phyloP scores from a whole-genome alignment of 2,329 filamentous ascomycete genomes.

The Colletotrichum horii region DNA sequence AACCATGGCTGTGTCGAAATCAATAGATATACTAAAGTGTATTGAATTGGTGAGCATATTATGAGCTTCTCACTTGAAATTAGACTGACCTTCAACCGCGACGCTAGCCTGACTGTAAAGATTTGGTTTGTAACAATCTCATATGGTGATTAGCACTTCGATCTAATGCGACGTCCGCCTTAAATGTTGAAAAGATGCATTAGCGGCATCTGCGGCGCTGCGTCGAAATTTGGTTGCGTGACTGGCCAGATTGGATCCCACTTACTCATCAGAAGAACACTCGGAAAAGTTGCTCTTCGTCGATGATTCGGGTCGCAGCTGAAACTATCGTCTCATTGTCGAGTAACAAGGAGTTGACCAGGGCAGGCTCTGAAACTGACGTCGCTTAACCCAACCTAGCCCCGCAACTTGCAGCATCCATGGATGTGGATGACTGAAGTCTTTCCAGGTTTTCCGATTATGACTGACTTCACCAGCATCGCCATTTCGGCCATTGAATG shows the following conservation, averaged over 20 bases:
- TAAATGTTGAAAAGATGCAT: neutral
- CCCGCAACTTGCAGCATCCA: neutral
- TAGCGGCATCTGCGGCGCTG: no score
- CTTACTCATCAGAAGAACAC: neutral
- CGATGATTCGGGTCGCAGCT: neutral
- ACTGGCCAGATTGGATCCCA: rapidly evolving
- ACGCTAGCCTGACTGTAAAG: no score
- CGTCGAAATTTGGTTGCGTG: neutral
- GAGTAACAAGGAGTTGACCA: neutral
- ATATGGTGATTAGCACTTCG: no score
- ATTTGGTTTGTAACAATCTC: no score
- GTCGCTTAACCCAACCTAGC: neutral
- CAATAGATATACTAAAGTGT: no score
- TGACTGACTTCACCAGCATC: neutral
- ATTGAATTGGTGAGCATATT: no score
- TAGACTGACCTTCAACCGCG: neutral
- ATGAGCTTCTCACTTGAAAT: neutral
- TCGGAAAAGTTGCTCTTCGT: neutral
- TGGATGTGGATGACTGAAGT: neutral
- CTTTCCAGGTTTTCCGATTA: neutral
- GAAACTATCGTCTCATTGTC: neutral
- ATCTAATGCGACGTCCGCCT: no score
- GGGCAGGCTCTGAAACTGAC: neutral
- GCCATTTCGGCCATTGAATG: neutral
- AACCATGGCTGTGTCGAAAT: no score